Evolutionary conservation across 2,329 filamentous ascomycete species (phyloP).

Genomic region (Aspergillus sp.): DNA sequence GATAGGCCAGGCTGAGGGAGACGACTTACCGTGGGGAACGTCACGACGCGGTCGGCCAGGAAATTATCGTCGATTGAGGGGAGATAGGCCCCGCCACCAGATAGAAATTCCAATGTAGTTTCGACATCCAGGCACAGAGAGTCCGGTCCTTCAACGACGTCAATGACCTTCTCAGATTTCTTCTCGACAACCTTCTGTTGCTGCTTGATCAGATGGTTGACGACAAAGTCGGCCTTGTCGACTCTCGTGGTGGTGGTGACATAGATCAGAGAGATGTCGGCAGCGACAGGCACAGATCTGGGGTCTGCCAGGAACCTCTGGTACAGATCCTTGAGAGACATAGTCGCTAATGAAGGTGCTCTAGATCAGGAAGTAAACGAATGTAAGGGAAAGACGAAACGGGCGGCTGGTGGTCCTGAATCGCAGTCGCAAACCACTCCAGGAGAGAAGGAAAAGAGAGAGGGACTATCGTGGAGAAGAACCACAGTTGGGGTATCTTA

Average conservation of each 20-base stretch:
- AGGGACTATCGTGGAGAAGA: neutral
- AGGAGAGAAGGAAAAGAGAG: neutral
- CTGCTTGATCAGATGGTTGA: conserved; percentile 73
- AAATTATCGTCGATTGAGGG: conserved; percentile 93
- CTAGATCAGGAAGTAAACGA: conserved; percentile 4
- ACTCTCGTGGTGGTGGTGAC: conserved; percentile 80
- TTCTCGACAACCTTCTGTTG: conserved; percentile 68
- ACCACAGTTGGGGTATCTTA: too few species aligned
- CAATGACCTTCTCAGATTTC: conserved; percentile 73
- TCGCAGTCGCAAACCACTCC: too few species aligned
- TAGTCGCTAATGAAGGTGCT: conserved; percentile 11
- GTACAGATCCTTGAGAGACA: conserved; percentile 52
- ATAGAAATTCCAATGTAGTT: conserved; percentile 75
- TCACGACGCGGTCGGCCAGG: conserved; percentile 73
- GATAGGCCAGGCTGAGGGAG: conserved; percentile 3
- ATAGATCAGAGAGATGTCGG: conserved; percentile 73
- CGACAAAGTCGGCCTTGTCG: conserved; percentile 66
- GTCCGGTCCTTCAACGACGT: conserved; percentile 65
- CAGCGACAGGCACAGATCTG: conserved; percentile 57
- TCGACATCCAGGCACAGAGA: conserved; percentile 73
- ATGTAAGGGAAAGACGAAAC: conserved; percentile 2
- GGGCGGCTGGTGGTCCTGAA: neutral
- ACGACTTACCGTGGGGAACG: conserved; percentile 72
- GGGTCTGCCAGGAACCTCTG: conserved; percentile 68
- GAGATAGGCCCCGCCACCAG: conserved; percentile 78